Evolutionary conservation across 2,329 filamentous ascomycete species (phyloP).

Genomic region (Aphanocladium album): DNA sequence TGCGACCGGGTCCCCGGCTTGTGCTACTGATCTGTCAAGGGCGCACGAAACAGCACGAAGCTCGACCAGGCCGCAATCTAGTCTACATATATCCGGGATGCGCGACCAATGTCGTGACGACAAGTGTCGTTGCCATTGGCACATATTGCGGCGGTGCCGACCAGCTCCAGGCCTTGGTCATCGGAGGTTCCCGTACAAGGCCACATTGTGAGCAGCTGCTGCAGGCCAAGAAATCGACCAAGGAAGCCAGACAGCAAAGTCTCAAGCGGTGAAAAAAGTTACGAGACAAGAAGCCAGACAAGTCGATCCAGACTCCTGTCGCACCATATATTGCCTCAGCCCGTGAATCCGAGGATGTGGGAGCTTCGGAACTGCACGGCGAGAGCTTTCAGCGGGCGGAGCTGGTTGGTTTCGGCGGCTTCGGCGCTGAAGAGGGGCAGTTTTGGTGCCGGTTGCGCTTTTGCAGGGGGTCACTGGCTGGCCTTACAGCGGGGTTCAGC

Average conservation of each 20-base stretch:
- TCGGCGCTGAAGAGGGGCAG: background rate
- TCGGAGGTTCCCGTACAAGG: background rate
- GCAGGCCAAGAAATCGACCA: background rate
- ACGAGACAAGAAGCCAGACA: background rate
- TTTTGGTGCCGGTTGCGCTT: background rate
- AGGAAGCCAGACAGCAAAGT: background rate
- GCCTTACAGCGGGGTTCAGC: background rate
- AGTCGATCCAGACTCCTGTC: background rate
- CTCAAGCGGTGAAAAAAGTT: no score
- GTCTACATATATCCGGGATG: no score
- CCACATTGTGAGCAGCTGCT: background rate
- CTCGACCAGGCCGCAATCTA: background rate
- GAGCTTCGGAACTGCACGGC: background rate
- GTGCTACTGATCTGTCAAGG: background rate
- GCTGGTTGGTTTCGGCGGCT: background rate
- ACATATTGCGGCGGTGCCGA: background rate
- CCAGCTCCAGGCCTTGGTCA: background rate
- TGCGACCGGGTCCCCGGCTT: background rate
- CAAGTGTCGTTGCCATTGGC: background rate
- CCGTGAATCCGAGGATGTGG: background rate
- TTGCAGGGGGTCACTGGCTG: no score
- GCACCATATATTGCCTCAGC: background rate
- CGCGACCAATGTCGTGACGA: background rate
- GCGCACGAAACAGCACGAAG: background rate
- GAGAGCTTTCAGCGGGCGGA: background rate